Evolutionary conservation across 2,329 filamentous ascomycete genomes (phyloP), one percentile per base, ranked within the genome.

Genomic region (Drechslera avenae): DNA sequence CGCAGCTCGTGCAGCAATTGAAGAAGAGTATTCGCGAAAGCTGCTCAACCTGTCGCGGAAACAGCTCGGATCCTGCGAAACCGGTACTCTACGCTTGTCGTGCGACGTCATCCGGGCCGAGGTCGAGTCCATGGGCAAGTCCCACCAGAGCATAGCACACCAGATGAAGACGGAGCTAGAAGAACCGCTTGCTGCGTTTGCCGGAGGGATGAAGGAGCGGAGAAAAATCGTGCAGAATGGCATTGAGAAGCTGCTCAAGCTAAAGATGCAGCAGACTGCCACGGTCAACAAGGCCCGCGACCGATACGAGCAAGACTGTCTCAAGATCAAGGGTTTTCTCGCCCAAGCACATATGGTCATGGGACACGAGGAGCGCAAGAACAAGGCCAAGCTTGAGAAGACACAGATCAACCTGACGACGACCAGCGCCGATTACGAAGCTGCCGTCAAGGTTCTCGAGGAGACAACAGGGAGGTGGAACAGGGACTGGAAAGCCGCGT

Each of bases 271-370:
- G 72, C 95, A 99, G 74, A 97, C 92, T 1, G 83, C 89, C 49
- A 77, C 84, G 14, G 92, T 97, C 41, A 97, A 97, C 78, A 99
- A 99, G 88, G 89, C 92, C 13, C 85, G 94, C 60, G 94, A 99
- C 75, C 88, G 88, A 41, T 99, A 95, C 72, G 94, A 99, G 75
- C 93, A 99, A 74, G 95, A 99, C 64, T 97, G 93, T 71, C 81
- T 99, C 36, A 94, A 96, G 73, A 97, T 99, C 73, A 99, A 99
- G 76, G 94, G 94, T 32, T 99, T 99, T 69, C 84, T 99, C 4
- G 94, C 95, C 3, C 94, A 99, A 75, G 94, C 94, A 8, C 95
- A 99, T 73, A 99, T 99, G 94, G 94, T 99, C 50, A 99, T 99
- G 94, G 94, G 94, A 12, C 94, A 99, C 66, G 94, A 99, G 73